A percentile compares a stretch with the other conserved stretches of the same genome.
Conservation (phyloP, 2,329 filamentous ascomycete genomes). For the Colletotrichum kahawae region DNA sequence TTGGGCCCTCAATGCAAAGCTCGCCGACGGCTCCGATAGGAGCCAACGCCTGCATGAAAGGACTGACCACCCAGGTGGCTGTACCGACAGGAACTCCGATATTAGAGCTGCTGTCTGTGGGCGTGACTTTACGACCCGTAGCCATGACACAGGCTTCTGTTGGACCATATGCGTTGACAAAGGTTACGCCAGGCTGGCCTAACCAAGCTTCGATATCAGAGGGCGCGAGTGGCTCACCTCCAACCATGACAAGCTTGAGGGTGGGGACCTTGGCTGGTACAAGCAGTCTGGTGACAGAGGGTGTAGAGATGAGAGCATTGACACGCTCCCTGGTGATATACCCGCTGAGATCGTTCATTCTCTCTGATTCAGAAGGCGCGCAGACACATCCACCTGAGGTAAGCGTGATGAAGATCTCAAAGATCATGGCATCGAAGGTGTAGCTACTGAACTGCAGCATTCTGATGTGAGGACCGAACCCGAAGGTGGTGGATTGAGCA, state of each 20-base stretch:
- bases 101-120: not conserved
- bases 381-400: slow-evolving; percentile 63
- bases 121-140: not conserved
- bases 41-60: slow-evolving; percentile 28
- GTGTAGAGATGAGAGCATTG: slow-evolving; percentile 60
- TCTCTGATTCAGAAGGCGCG: slow-evolving; percentile 55
- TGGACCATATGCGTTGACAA: slow-evolving; percentile 1
- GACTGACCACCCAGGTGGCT: slow-evolving; percentile 32
- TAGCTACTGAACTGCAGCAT: slow-evolving; percentile 53
- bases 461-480: not conserved
- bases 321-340: slow-evolving; percentile 55
- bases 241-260: not conserved
- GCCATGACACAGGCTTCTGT: slow-evolving; percentile 3
- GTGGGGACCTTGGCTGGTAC: not conserved
- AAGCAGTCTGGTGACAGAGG: slow-evolving; percentile 27
- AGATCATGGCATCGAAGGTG: slow-evolving; percentile 56
- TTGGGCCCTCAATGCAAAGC: slow-evolving; percentile 7
- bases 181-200: not conserved
- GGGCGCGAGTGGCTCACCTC: not conserved
- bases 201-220: not conserved
- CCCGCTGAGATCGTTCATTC: slow-evolving; percentile 52
- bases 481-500: not conserved
- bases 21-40: slow-evolving; percentile 28
- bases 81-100: slow-evolving; percentile 18
- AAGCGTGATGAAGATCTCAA: slow-evolving; percentile 57